phyloP scores from a whole-genome alignment of 2,329 filamentous ascomycete genomes.

The Aspergillus sp. region DNA sequence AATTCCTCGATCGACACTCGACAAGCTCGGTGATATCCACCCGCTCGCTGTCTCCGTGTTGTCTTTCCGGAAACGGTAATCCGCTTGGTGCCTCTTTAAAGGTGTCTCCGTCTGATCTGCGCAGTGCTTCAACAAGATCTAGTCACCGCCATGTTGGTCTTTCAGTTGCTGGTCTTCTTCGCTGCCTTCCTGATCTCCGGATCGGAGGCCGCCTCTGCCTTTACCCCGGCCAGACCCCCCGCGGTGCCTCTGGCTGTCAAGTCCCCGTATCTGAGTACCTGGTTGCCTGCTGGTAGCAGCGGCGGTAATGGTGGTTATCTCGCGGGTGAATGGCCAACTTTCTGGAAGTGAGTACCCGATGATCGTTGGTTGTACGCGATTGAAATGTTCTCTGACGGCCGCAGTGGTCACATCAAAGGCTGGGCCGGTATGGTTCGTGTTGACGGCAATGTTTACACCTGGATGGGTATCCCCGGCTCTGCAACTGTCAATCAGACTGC shows the following conservation, averaged over 20 bases:
- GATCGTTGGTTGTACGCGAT: neutral
- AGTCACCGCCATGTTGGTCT: slow-evolving; percentile 26
- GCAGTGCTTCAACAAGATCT: slow-evolving; percentile 8
- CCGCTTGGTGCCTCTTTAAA: slow-evolving; percentile 5
- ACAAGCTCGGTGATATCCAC: neutral
- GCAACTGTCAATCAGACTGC: slow-evolving; percentile 56
- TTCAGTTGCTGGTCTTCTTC: slow-evolving; percentile 24
- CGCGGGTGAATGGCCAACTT: slow-evolving; percentile 66
- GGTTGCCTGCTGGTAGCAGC: slow-evolving; percentile 62
- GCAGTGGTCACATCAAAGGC: slow-evolving; percentile 56
- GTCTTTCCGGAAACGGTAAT: slow-evolving; percentile 9
- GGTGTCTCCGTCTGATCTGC: slow-evolving; percentile 20
- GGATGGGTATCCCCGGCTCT: slow-evolving; percentile 61
- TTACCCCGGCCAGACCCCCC: slow-evolving; percentile 64
- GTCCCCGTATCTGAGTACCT: slow-evolving; percentile 72
- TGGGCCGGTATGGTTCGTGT: slow-evolving; percentile 71
- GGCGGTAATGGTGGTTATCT: slow-evolving; percentile 65
- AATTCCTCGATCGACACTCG: neutral
- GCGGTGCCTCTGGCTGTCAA: slow-evolving; percentile 71
- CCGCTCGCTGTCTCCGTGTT: neutral
- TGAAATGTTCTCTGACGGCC: slow-evolving; percentile 14
- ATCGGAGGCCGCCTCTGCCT: slow-evolving; percentile 49
- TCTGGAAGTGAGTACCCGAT: slow-evolving; percentile 59
- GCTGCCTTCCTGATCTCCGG: slow-evolving; percentile 23
- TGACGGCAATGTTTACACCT: slow-evolving; percentile 63